Conservation (phyloP, 768 basidiomycete species). For the Steccherinum ochraceum region DNA sequence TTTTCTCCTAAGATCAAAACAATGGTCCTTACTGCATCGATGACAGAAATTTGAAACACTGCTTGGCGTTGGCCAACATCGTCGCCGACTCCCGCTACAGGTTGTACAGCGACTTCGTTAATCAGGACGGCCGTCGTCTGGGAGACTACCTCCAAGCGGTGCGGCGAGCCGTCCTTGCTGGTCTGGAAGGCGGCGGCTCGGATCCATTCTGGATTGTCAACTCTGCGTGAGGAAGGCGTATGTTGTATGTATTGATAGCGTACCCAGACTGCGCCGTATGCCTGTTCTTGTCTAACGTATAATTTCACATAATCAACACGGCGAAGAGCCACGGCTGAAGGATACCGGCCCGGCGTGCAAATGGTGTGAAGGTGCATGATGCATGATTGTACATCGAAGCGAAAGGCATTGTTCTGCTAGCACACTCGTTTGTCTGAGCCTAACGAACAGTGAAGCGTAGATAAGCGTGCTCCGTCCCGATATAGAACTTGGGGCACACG, state of each 20-base stretch:
- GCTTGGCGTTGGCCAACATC: slow-evolving; percentile 72
- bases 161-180: slow-evolving; percentile 62
- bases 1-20: not conserved
- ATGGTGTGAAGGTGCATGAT: too few species aligned
- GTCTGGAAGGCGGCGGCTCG: slow-evolving; percentile 68
- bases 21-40: not conserved
- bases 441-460: too few species aligned
- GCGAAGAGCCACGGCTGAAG: too few species aligned
- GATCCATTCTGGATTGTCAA: slow-evolving; percentile 57
- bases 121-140: slow-evolving; percentile 51
- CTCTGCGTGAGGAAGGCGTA: not conserved
- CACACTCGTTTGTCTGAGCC: too few species aligned
- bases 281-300: not conserved
- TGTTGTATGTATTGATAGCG: not conserved
- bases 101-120: slow-evolving; percentile 80
- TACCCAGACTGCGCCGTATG: too few species aligned
- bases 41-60: slow-evolving; percentile 66
- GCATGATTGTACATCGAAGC: too few species aligned
- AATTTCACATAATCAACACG: too few species aligned
- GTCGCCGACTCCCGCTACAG: slow-evolving; percentile 85
- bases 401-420: too few species aligned
- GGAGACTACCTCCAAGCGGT: slow-evolving; percentile 73
- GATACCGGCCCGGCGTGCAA: too few species aligned
- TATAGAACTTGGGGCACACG: too few species aligned
- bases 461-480: too few species aligned